phyloP scores from a whole-genome alignment of 257 asterid genomes.

The Nemophila menziesii region DNA sequence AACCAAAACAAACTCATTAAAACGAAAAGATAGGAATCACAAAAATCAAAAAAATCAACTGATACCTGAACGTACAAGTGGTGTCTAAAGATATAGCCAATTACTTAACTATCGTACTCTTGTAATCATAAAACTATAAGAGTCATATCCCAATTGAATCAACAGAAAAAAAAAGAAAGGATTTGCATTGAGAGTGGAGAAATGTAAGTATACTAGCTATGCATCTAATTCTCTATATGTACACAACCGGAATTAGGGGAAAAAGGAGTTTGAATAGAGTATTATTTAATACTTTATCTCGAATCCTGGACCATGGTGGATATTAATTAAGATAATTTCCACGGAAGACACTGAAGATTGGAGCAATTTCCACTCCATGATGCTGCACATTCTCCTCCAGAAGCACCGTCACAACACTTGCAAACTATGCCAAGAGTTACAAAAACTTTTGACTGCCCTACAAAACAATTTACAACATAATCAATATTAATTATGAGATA shows the following conservation, averaged over 20 bases:
- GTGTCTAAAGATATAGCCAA: too few relatives aligned
- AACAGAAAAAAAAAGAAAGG: background rate
- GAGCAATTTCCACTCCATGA: constrained; percentile 27
- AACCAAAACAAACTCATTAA: too few relatives aligned
- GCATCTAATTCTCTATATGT: background rate
- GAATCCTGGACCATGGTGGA: background rate
- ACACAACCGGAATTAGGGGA: background rate
- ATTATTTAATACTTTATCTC: too few relatives aligned
- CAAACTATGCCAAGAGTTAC: constrained; percentile 23
- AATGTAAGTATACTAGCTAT: background rate
- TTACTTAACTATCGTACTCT: too few relatives aligned
- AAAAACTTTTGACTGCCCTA: constrained; percentile 5
- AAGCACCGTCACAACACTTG: constrained; percentile 26
- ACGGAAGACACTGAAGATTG: constrained; percentile 24
- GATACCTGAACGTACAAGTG: too few relatives aligned
- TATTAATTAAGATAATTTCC: constrained; percentile 13
- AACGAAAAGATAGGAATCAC: too few relatives aligned
- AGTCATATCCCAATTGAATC: too few relatives aligned
- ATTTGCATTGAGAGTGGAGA: background rate
- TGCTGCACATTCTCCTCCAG: constrained; percentile 10
- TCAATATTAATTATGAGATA: too few relatives aligned
- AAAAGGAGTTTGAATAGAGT: background rate
- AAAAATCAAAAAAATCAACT: too few relatives aligned
- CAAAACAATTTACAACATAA: background rate
- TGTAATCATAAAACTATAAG: too few relatives aligned